Evolutionary conservation across 1,284 basidiomycete species (phyloP).

Genomic region (Coniferiporia weirii): DNA sequence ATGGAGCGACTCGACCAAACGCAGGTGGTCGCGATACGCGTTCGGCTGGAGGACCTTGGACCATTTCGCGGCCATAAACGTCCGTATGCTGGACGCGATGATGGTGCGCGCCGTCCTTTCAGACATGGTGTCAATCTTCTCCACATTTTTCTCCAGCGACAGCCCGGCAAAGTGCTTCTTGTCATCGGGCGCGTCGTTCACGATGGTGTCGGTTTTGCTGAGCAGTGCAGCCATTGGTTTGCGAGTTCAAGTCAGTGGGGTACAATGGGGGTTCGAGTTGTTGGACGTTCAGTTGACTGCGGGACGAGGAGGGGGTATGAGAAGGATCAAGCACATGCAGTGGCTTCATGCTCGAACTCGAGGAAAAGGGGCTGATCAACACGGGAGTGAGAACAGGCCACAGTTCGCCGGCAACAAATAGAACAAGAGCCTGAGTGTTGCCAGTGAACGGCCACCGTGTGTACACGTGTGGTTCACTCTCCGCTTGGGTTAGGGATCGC

Average conservation of each 20-base stretch:
- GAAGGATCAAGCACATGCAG: neutral
- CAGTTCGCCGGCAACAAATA: too few relatives aligned
- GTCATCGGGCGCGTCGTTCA: neutral
- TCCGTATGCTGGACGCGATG: neutral
- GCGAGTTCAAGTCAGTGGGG: neutral
- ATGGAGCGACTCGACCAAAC: constrained; percentile 6
- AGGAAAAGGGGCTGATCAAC: neutral
- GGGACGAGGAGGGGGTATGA: neutral
- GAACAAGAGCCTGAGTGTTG: too few relatives aligned
- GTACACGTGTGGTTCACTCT: neutral
- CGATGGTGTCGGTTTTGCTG: neutral
- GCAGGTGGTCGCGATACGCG: constrained; percentile 8
- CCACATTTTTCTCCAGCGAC: neutral
- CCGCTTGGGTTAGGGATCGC: too few relatives aligned
- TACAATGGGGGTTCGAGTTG: neutral
- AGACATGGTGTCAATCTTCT: neutral
- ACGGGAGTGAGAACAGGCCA: neutral
- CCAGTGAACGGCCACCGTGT: neutral
- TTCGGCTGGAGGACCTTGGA: constrained; percentile 3
- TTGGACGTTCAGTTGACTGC: neutral
- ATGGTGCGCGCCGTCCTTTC: neutral
- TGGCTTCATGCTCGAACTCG: neutral
- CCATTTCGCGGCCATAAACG: neutral
- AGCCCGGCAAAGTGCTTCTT: neutral
- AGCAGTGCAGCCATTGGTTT: neutral